phyloP scores from a whole-genome alignment of 2,329 filamentous ascomycete species.

The Paecilomyces niveus region DNA sequence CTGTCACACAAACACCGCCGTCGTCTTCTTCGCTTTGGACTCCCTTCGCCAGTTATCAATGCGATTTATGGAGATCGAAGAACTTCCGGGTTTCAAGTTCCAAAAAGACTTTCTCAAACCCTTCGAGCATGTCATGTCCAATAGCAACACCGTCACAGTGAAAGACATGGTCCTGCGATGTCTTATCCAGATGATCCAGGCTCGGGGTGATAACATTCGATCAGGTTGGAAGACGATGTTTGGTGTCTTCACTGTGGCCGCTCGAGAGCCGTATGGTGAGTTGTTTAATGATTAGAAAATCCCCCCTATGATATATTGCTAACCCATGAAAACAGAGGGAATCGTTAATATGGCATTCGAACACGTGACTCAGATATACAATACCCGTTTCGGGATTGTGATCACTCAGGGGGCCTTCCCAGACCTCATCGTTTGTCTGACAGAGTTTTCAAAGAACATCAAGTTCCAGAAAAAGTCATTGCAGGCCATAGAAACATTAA shows the following conservation, averaged over 20 bases:
- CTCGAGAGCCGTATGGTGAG: conserved; percentile 73
- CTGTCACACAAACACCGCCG: conserved; percentile 90
- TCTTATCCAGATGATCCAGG: conserved; percentile 98
- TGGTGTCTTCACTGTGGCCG: conserved; percentile 93
- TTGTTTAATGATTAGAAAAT: conserved; percentile 11
- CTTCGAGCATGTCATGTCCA: conserved; percentile 94
- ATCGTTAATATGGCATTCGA: conserved; percentile 97
- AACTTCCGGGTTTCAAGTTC: conserved; percentile 97
- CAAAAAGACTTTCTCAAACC: conserved; percentile 99
- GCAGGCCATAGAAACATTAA: conserved; percentile 89
- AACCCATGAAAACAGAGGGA: conserved; percentile 51
- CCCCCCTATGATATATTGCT: not conserved
- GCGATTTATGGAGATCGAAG: conserved; percentile 98
- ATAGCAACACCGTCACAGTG: conserved; percentile 82
- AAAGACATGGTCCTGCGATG: conserved; percentile 97
- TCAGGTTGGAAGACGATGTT: conserved; percentile 99
- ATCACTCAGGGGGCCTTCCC: conserved; percentile 96
- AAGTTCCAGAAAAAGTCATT: conserved; percentile 98
- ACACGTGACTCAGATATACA: conserved; percentile 93
- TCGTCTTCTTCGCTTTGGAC: conserved; percentile 96
- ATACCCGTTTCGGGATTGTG: conserved; percentile 88
- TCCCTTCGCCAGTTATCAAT: conserved; percentile 92
- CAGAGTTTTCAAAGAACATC: conserved; percentile 97
- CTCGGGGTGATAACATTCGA: conserved; percentile 89
- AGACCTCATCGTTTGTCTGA: conserved; percentile 90